Evolutionary conservation across 306 rosid genomes (phyloP).

Genomic region (Medicago arabica): DNA sequence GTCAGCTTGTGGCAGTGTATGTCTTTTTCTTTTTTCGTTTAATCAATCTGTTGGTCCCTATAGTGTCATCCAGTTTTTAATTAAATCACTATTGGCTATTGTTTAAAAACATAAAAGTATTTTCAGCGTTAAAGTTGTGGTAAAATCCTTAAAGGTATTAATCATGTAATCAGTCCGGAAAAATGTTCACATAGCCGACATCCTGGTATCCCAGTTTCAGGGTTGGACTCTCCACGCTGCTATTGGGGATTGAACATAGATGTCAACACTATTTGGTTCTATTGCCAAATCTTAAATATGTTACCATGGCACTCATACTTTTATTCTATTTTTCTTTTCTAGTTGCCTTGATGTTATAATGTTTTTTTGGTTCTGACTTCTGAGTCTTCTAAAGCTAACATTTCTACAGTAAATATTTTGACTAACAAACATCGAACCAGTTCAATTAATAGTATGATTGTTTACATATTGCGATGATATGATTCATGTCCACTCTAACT

Average conservation of each 20-base stretch:
- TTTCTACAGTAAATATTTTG: neutral
- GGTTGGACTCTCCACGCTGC: neutral
- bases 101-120: neutral
- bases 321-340: neutral
- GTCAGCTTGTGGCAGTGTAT: constrained; percentile 92
- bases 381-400: neutral
- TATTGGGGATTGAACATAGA: neutral
- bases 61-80: neutral
- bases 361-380: neutral
- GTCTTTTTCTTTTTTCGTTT: constrained; percentile 25
- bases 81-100: neutral
- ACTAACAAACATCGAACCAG: neutral
- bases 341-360: neutral
- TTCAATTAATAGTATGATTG: neutral
- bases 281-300: neutral
- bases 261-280: neutral
- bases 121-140: neutral
- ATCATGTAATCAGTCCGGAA: neutral
- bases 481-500: neutral
- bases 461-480: neutral
- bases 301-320: neutral
- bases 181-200: neutral
- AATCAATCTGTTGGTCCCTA: neutral
- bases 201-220: neutral
- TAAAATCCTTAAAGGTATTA: neutral